These are phyloP conservation scores for Dothidotthia symphoricarpi DNA, from an alignment of 2,329 filamentous ascomycete genomes.

Conservation along the genomic window DNA sequence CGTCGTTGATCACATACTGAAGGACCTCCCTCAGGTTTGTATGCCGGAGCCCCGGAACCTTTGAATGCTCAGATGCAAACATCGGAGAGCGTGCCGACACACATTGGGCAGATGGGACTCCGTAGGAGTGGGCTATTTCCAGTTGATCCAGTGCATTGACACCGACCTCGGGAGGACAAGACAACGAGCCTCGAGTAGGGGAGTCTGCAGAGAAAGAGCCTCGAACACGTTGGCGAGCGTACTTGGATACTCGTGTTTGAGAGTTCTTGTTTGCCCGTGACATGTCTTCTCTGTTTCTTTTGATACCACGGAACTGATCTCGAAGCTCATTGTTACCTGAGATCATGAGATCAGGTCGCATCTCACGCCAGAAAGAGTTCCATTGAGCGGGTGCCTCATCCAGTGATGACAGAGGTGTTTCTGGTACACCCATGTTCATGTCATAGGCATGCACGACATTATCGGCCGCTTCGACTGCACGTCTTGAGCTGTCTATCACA, in stretches of 20 bases:
- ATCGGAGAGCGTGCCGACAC: slow-evolving; percentile 27
- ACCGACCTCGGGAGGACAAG: slow-evolving; percentile 14
- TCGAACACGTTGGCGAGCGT: slow-evolving; percentile 27
- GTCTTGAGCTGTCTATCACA: slow-evolving; percentile 62
- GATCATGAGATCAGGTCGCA: slow-evolving; percentile 46
- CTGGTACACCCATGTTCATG: slow-evolving; percentile 72
- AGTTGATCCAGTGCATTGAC: slow-evolving; percentile 15
- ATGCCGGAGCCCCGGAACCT: slow-evolving; percentile 49
- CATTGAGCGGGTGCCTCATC: slow-evolving; percentile 31
- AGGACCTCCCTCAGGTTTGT: slow-evolving; percentile 51
- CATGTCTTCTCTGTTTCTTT: slow-evolving; percentile 45
- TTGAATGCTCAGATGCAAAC: slow-evolving; percentile 41
- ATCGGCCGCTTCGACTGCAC: slow-evolving; percentile 71
- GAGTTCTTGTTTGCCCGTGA: slow-evolving; percentile 23
- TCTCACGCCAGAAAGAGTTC: slow-evolving; percentile 35
- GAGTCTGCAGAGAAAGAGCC: slow-evolving; percentile 35
- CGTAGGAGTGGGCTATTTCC: slow-evolving; percentile 25
- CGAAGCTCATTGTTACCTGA: slow-evolving; percentile 44
- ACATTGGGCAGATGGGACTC: slow-evolving; percentile 10
- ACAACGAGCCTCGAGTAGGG: slow-evolving; percentile 15
- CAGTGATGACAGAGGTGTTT: slow-evolving; percentile 53
- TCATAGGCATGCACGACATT: slow-evolving; percentile 75
- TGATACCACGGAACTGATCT: slow-evolving; percentile 42
- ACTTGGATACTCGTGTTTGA: slow-evolving; percentile 22
- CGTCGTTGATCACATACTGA: slow-evolving; percentile 54